phyloP scores from a whole-genome alignment of 352 stramenopile species.

The Globisporangium acanthophoron region DNA sequence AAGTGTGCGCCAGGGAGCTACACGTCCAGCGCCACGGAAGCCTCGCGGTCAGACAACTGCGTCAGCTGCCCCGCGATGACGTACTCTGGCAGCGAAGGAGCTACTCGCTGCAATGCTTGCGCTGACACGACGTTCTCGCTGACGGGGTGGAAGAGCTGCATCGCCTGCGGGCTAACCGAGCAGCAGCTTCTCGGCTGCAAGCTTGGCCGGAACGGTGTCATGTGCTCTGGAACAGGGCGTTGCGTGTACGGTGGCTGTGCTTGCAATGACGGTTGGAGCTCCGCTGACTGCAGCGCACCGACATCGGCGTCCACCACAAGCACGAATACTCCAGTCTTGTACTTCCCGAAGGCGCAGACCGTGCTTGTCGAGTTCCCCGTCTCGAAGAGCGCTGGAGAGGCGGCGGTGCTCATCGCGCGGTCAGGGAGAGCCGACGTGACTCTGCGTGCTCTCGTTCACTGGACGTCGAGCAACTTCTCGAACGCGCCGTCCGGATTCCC shows the following conservation, averaged over 20 bases:
- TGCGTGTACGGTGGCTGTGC: constrained; percentile 49
- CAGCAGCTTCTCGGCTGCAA: constrained; percentile 27
- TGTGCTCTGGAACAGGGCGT: constrained; percentile 49
- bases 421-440: constrained; percentile 16
- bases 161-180: constrained; percentile 30
- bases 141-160: constrained; percentile 48
- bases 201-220: constrained; percentile 42
- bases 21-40: constrained; percentile 8
- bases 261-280: constrained; percentile 35
- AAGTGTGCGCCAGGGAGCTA: constrained; percentile 44
- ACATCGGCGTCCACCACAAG: neutral
- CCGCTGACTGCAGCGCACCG: constrained; percentile 35
- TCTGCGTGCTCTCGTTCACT: constrained; percentile 19
- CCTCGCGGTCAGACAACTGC: constrained; percentile 20
- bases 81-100: constrained; percentile 14
- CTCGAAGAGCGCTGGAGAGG: constrained; percentile 6
- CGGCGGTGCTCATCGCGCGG: constrained; percentile 29
- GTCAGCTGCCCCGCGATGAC: constrained; percentile 40
- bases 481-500: constrained; percentile 12
- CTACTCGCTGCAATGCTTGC: constrained; percentile 30
- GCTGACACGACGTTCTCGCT: constrained; percentile 34
- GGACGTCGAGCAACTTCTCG: constrained; percentile 29
- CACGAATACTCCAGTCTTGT: constrained; percentile 31
- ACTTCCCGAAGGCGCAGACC: constrained; percentile 29
- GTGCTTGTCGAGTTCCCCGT: constrained; percentile 15